Conservation (phyloP, 140 eudicot species). For the Cichorium intybus region DNA sequence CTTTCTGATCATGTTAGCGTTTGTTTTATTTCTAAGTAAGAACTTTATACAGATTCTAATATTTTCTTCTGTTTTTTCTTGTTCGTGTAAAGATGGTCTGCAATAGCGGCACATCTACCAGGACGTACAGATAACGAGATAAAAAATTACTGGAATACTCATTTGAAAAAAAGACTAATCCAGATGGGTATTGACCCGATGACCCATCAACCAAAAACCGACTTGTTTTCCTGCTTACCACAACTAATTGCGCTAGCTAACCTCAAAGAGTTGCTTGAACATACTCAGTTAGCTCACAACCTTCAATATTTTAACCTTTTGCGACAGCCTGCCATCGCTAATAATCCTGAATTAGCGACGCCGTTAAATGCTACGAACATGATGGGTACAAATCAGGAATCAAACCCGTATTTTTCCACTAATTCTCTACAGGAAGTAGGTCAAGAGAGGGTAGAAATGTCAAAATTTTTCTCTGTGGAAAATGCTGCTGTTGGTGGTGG, state of each 20-base stretch:
- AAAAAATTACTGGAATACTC: conserved; percentile 71
- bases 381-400: conserved; percentile 8
- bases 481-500: conserved; percentile 24
- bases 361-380: conserved; percentile 5
- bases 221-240: conserved; percentile 62
- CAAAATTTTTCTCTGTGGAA: conserved; percentile 29
- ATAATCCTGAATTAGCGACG: background rate
- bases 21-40: background rate
- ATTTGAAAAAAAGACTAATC: conserved; percentile 52
- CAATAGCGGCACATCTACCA: conserved; percentile 56
- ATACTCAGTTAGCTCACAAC: conserved; percentile 35
- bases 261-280: conserved; percentile 51
- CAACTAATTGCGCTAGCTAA: conserved; percentile 61
- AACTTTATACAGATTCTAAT: background rate
- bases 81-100: conserved; percentile 52
- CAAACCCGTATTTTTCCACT: background rate
- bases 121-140: conserved; percentile 72
- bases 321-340: conserved; percentile 21
- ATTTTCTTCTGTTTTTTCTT: background rate
- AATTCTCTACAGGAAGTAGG: conserved; percentile 15
- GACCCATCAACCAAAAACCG: conserved; percentile 73
- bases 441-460: conserved; percentile 32
- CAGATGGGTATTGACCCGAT: conserved; percentile 81
- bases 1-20: background rate
- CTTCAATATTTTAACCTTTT: conserved; percentile 41